Percentiles rank a stretch among this genome's conserved stretches.
Conservation (phyloP, 2,329 filamentous ascomycete genomes). For the Cladosporium sp. region DNA sequence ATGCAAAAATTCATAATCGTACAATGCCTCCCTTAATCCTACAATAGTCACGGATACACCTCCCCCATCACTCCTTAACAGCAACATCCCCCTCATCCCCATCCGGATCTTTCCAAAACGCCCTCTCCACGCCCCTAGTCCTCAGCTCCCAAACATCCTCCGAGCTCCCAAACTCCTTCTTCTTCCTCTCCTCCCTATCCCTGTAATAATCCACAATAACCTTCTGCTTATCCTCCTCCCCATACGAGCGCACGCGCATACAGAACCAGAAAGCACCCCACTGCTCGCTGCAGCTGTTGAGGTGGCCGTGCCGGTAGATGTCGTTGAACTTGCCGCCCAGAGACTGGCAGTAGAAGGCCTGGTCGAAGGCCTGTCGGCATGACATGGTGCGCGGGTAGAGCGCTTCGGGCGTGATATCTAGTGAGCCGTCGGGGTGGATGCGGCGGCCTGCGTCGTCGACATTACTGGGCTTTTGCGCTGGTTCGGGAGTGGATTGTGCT, state of each 20-base stretch:
- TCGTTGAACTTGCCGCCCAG: constrained; percentile 87
- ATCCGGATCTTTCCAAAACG: constrained; percentile 36
- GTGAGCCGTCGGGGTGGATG: constrained; percentile 24
- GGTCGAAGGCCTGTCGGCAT: constrained; percentile 85
- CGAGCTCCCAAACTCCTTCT: constrained; percentile 65
- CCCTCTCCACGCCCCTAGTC: constrained; percentile 53
- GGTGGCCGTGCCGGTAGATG: constrained; percentile 77
- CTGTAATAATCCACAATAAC: constrained; percentile 63
- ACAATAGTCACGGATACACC: too few species aligned
- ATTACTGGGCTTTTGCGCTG: constrained; percentile 16
- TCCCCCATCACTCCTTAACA: constrained; percentile 2
- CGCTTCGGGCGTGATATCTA: constrained; percentile 51
- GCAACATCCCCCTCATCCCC: constrained; percentile 23
- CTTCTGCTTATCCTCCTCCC: constrained; percentile 54
- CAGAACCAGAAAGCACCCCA: constrained; percentile 98
- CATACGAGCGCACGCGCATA: constrained; percentile 72
- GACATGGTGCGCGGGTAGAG: constrained; percentile 78
- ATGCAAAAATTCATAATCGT: too few species aligned
- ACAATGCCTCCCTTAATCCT: too few species aligned
- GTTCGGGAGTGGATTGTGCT: constrained; percentile 10
- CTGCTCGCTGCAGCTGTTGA: constrained; percentile 73
- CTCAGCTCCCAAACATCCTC: constrained; percentile 87
- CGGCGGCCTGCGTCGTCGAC: constrained; percentile 22
- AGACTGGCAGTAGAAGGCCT: constrained; percentile 89
- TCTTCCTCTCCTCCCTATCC: constrained; percentile 57